Conservation (phyloP, 1,139 yeast species). For the Kluyveromyces sp. region DNA sequence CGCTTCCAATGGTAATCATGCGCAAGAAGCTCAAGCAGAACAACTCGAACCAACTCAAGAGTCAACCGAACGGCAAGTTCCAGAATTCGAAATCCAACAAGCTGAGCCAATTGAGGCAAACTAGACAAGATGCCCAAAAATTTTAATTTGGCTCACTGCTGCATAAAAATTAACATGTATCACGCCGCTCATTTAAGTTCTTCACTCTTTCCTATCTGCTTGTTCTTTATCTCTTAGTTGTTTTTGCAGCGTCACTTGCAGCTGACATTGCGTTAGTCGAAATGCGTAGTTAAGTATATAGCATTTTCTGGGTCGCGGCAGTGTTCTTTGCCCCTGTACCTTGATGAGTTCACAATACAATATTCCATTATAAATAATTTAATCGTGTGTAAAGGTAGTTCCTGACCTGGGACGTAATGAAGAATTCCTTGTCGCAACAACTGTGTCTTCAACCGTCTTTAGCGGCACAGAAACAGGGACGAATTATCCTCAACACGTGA, state of each 20-base stretch:
- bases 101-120: conserved; percentile 3
- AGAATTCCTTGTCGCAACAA: too few species aligned
- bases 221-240: neutral
- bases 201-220: too few species aligned
- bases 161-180: too few species aligned
- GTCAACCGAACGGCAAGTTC: conserved; percentile 1
- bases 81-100: neutral
- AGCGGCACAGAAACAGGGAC: too few species aligned
- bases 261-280: neutral
- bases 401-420: too few species aligned
- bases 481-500: too few species aligned
- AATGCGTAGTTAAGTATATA: neutral
- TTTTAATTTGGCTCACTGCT: too few species aligned
- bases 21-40: too few species aligned
- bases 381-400: neutral
- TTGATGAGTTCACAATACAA: neutral
- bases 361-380: neutral
- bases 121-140: neutral
- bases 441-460: neutral
- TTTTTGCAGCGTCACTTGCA: neutral
- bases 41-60: neutral
- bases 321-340: neutral
- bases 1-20: neutral
- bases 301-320: neutral
- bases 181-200: too few species aligned